Conservation (phyloP, 2,329 filamentous ascomycete species). For the Coniella lustricola region DNA sequence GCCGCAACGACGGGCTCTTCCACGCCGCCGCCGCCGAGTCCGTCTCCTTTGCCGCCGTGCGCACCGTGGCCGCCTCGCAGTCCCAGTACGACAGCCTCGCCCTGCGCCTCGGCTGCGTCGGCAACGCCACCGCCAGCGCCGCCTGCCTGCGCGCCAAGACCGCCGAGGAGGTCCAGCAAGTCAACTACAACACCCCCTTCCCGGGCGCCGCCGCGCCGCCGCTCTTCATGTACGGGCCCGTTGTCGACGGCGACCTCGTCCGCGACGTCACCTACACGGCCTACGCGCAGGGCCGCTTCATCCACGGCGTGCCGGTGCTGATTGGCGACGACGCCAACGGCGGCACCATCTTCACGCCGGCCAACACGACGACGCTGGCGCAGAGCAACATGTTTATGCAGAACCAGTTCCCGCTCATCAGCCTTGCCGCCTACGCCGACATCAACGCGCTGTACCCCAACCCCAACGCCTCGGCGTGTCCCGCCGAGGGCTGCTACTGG, state of each 20-base stretch:
- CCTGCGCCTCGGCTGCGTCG: slow-evolving; percentile 34
- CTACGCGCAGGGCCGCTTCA: slow-evolving; percentile 26
- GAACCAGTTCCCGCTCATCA: slow-evolving; percentile 51
- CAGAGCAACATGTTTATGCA: slow-evolving; percentile 50
- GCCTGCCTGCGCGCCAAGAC: slow-evolving; percentile 39
- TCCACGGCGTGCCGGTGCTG: slow-evolving; percentile 10
- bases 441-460: slow-evolving; percentile 53
- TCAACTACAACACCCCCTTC: slow-evolving; percentile 35
- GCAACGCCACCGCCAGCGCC: slow-evolving; percentile 32
- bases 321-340: slow-evolving; percentile 54
- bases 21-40: slow-evolving; percentile 44
- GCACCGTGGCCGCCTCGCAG: slow-evolving; percentile 38
- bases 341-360: slow-evolving; percentile 55
- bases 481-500: slow-evolving; percentile 48
- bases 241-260: slow-evolving; percentile 47
- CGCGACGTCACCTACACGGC: slow-evolving; percentile 41
- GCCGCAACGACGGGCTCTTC: slow-evolving; percentile 41
- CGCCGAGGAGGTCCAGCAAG: slow-evolving; percentile 32
- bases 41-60: slow-evolving; percentile 42
- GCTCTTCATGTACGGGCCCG: slow-evolving; percentile 46
- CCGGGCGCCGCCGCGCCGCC: slow-evolving; percentile 31
- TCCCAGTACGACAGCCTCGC: slow-evolving; percentile 47
- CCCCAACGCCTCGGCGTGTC: slow-evolving; percentile 35
- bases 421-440: slow-evolving; percentile 37
- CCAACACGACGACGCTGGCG: slow-evolving; percentile 35